phyloP scores from a whole-genome alignment of 108 stramenopile genomes.

The Cyclotella sp. region DNA sequence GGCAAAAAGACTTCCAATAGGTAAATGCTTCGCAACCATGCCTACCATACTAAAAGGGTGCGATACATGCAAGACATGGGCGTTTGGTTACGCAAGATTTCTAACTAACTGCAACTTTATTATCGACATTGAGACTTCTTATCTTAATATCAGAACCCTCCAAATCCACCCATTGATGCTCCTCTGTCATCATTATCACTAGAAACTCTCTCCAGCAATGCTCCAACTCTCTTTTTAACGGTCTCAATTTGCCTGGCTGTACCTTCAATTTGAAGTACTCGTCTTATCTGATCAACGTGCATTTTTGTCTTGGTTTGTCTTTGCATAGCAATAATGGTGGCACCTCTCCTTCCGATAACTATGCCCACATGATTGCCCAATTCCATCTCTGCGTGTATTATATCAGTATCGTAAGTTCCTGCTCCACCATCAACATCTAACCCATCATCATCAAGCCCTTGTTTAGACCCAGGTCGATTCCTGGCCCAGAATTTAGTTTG shows the following conservation, averaged over 20 bases:
- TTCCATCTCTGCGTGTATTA: slow-evolving; percentile 85
- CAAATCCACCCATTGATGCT: slow-evolving; percentile 6
- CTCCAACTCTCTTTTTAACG: slow-evolving; percentile 84
- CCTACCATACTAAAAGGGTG: no score
- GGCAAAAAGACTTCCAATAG: no score
- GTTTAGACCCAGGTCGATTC: slow-evolving; percentile 83
- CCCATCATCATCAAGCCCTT: slow-evolving; percentile 71
- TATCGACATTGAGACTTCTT: no score
- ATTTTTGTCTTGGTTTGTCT: slow-evolving; percentile 90
- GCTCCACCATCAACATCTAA: slow-evolving; percentile 51
- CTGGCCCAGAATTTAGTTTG: slow-evolving; percentile 95
- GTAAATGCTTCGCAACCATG: no score
- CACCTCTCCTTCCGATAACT: slow-evolving; percentile 88
- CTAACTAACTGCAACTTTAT: no score
- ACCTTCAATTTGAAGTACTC: slow-evolving; percentile 86
- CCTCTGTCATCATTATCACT: slow-evolving; percentile 49
- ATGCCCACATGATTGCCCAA: slow-evolving; percentile 92
- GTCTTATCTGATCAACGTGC: slow-evolving; percentile 89
- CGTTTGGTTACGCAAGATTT: no score
- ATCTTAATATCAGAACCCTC: slow-evolving; percentile 1
- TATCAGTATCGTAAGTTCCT: slow-evolving; percentile 55
- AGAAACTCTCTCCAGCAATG: slow-evolving; percentile 80
- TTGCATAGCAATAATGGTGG: slow-evolving; percentile 92
- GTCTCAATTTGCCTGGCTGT: slow-evolving; percentile 85
- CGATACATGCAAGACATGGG: no score